Base-by-base conservation (phyloP, 129 eudicot genomes). In the Kitagawia praeruptora region DNA sequence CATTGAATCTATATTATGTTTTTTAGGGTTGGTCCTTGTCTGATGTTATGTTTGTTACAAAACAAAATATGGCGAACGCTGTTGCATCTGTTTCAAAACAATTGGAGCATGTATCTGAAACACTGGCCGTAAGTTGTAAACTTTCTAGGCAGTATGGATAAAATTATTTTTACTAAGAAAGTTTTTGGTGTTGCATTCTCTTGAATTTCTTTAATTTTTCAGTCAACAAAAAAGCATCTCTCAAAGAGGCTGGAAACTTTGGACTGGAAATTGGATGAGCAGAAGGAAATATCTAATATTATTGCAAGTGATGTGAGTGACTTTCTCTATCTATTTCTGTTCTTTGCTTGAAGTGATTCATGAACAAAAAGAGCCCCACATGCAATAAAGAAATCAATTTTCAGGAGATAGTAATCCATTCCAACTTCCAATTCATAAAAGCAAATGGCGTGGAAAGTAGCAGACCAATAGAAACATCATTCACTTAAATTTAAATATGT, bases 201-300 rank as follows among this genome's bases (percentile, higher is more conserved):
- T 37, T 56, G 21, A 73, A 54, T 42, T 67, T 56, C 45, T 47
- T 79, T 28, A 12, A 45, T 81, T 67, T 42, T 63, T 75, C 83
- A 93, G 98, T 87, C 95, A 75, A 93, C 98, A 76, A 93, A 86
- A 80, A 87, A 84, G 74, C 98, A 91, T 84, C 81, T 93, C 61
- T 75, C 95, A 73, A 93, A 93, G 85, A 88, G 87, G 86, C 86
- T 93, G 73, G 98, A 93, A 85, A 89, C 44, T 80, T 83, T 93
- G 87, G 98, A 93, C 79, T 91, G 95, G 98, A 93, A 93, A 80
- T 23, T 93, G 84, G 98, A 93, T 34, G 98, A 91, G 82, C 98
- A 89, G 82, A 89, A 86, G 84, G 95, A 86, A 69, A 84, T 83
- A 69, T 87, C 93, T 79, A 88, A 89, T 74, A 90, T 86, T 63